A percentile compares a stretch with the other conserved stretches of the same genome.
Conservation (phyloP, 2,329 filamentous ascomycete species). For the Botrytis deweyae region DNA sequence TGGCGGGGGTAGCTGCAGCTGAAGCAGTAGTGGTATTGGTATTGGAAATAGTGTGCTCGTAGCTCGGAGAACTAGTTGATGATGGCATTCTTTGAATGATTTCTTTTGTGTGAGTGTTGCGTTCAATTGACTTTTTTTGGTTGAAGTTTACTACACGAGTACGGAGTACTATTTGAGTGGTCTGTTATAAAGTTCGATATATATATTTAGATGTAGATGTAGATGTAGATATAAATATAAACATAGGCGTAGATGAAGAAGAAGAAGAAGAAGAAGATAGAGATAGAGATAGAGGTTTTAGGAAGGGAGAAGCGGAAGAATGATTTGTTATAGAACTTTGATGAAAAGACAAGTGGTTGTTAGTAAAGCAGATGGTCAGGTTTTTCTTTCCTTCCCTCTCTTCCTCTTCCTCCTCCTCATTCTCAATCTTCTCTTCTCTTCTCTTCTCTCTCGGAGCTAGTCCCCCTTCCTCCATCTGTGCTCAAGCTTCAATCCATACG, state of each 20-base stretch:
- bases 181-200: neutral
- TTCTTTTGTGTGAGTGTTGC: neutral
- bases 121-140: neutral
- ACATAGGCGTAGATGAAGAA: too few relatives aligned
- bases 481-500: constrained; percentile 4
- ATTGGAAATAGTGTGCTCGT: neutral
- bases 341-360: neutral
- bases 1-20: constrained; percentile 26
- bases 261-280: neutral
- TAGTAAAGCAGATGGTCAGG: neutral
- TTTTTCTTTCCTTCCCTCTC: neutral
- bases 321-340: neutral
- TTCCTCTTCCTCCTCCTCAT: neutral
- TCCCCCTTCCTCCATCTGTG: neutral
- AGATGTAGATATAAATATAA: too few relatives aligned
- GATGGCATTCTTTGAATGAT: neutral
- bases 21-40: neutral
- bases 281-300: neutral
- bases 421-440: neutral
- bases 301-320: neutral
- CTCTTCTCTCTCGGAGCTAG: neutral
- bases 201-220: neutral
- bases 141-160: neutral
- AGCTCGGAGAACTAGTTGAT: neutral
- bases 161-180: neutral